Base-by-base conservation (phyloP, 495 filamentous ascomycete genomes). In the Aspergillus sclerotioniger region DNA sequence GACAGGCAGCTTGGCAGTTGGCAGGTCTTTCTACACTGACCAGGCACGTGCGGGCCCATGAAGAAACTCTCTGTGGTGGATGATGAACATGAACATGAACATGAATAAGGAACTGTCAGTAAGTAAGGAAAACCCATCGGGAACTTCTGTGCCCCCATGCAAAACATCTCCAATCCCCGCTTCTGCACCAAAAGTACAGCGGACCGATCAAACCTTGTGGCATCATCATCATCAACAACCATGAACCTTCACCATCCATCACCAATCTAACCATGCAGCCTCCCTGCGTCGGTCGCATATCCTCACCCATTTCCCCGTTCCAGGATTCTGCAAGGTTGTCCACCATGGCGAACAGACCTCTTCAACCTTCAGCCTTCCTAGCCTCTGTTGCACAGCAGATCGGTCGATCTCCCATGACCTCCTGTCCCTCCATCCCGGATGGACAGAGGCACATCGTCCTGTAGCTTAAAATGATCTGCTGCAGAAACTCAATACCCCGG, bases 201-300 rank as follows among this genome's bases (percentile, higher is more conserved):
- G 25, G 25, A n/a, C n/a, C n/a, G n/a, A n/a, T n/a, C n/a, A n/a
- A n/a, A n/a, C n/a, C n/a, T n/a, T n/a, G n/a, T n/a, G n/a, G n/a
- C n/a, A n/a, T n/a, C n/a, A n/a, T n/a, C n/a, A n/a, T n/a, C n/a
- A n/a, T n/a, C n/a, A n/a, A n/a, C n/a, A 25, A 25, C 2, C 25
- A 25, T 25, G 25, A 25, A 25, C n/a, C 35, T 53, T 53, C 51
- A 53, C 19, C 33, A 19, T 43, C 49, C 49, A 39, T 51, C 9
- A 41, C 51, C 28, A 35, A 17, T 54, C 46, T 32, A 53, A 43
- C 57, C 53, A 61, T 49, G 32, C 29, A 21, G 13, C 21, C 39
- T 48, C 60, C 60, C 51, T 62, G 55, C 60, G 47, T 61, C 43
- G 33, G 49, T 61, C 20, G 59, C 54, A 54, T 54, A 47, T 45